phyloP scores from a whole-genome alignment of 73 alveolate species.

The Effrenium voratum region DNA sequence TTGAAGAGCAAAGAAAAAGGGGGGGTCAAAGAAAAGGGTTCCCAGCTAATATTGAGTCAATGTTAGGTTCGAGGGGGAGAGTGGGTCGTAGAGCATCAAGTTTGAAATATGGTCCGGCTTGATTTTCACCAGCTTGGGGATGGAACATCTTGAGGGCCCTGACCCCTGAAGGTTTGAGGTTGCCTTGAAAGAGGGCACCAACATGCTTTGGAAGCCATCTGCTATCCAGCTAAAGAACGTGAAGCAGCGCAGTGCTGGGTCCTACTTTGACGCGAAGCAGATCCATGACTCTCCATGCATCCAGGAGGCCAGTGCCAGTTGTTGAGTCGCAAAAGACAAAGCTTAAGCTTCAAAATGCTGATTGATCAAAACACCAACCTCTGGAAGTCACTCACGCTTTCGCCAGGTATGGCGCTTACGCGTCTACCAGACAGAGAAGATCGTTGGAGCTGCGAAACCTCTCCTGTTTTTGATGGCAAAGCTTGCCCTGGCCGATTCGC shows the following conservation, averaged over 20 bases:
- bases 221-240: not conserved
- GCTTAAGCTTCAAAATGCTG: too few species aligned
- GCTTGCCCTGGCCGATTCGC: not conserved
- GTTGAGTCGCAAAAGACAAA: too few species aligned
- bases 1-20: too few species aligned
- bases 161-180: slow-evolving; percentile 9
- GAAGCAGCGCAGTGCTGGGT: not conserved
- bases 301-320: not conserved
- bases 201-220: slow-evolving; percentile 8
- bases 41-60: too few species aligned
- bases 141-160: too few species aligned
- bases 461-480: not conserved
- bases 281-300: not conserved
- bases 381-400: too few species aligned
- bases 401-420: slow-evolving; percentile 6
- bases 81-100: too few species aligned
- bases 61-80: too few species aligned
- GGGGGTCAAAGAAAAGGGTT: too few species aligned
- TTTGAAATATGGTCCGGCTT: too few species aligned
- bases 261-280: not conserved
- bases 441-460: slow-evolving; percentile 31
- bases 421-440: not conserved
- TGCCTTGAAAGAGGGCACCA: not conserved
- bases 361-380: too few species aligned
- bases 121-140: too few species aligned